These are phyloP conservation scores for Alternaria brassicicola DNA, from an alignment of 2,329 filamentous ascomycete species.

Conservation along the genomic window DNA sequence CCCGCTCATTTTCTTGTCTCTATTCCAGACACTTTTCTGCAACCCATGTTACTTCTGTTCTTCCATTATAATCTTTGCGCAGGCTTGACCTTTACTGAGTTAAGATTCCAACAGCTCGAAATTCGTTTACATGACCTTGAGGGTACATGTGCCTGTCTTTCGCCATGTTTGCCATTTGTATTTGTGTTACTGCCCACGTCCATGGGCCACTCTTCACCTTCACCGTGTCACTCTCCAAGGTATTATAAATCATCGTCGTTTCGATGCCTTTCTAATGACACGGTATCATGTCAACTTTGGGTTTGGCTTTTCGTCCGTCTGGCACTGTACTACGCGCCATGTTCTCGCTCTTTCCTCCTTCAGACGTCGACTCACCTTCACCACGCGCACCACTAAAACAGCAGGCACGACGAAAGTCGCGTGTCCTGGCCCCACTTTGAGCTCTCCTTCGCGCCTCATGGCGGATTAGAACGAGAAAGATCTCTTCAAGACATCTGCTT, in stretches of 20 bases:
- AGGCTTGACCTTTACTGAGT: neutral
- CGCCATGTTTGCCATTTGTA: neutral
- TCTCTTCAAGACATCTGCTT: neutral
- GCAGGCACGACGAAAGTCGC: slow-evolving; percentile 9
- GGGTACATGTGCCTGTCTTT: neutral
- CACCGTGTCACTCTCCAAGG: neutral
- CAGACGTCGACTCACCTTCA: slow-evolving; percentile 4
- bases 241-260: neutral
- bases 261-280: neutral
- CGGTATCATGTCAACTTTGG: neutral
- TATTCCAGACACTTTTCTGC: neutral
- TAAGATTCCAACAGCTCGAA: neutral
- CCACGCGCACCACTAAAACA: neutral
- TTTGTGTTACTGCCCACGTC: neutral
- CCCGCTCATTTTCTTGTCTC: neutral
- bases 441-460: neutral
- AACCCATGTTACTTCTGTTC: neutral
- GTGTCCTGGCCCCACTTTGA: neutral
- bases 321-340: neutral
- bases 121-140: neutral
- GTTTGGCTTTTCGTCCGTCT: neutral
- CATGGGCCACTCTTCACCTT: neutral
- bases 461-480: neutral
- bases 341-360: neutral
- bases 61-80: neutral